Base-by-base conservation (phyloP, 1,139 yeast genomes). In the Protomyces lactucae-debilis region DNA sequence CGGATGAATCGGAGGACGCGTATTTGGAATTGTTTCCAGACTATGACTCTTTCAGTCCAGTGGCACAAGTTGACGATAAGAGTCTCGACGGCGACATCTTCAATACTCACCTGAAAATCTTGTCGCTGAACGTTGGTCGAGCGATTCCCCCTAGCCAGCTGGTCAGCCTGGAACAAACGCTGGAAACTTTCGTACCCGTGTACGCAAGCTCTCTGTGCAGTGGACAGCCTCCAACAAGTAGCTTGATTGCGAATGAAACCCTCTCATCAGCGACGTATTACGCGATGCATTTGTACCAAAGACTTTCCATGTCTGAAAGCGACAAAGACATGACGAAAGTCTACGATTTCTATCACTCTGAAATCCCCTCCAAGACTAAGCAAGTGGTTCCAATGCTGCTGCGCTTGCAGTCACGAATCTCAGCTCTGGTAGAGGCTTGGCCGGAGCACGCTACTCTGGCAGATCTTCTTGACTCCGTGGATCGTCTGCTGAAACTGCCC, bases 371-470 rank as follows among this genome's bases (percentile, higher is more conserved):
- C 3, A 96, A 91, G 72, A 82, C 88, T 0, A 80, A 80, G 66
- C 77, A 43, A 21, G 52, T 66, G 14, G 37, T 56, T 28, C 55
- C 59, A 8, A n/a, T 67, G 40, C 77, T 88, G 9, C 76, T 80
- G 12, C 78, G 76, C 1, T 74, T 91, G 8, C 78, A 81, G 68
- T 73, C 75, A 2, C 76, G 83, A 3, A 83, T 83, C 2, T 70
- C 74, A 16, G 78, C 77, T n/a, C 75, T 89, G 35, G 74, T 87
- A 16, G 76, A 76, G 25, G 84, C 85, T 72, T 93, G 97, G 97
- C 98, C 99, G 0, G 99, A 95, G 71, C 97, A 95, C 77, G 95
- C 95, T 0, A 90, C 96, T 0, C 76, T 95, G 60, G 85, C 82
- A 66, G 90, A 87, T 43, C 80, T 93, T 61, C 75, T 78, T 37